Evolutionary conservation across 805 yeast genomes (phyloP).

Genomic region (Myxozyma mucilagina): DNA sequence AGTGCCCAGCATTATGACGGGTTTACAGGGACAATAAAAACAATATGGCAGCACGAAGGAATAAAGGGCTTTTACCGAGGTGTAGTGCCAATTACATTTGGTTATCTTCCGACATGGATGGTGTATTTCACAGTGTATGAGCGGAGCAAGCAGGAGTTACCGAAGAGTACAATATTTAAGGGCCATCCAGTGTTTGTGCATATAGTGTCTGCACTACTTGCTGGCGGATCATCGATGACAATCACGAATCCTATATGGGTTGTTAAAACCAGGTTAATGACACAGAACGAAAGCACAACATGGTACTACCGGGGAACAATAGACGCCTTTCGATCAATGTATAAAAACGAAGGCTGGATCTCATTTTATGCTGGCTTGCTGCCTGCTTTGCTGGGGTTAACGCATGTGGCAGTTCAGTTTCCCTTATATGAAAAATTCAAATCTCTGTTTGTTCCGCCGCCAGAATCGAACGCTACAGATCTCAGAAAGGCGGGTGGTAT

Average conservation of each 20-base stretch:
- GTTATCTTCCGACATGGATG: conserved; percentile 97
- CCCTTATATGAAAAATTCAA: conserved; percentile 88
- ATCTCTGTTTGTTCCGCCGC: conserved; percentile 45
- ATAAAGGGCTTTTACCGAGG: conserved; percentile 83
- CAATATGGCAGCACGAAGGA: conserved; percentile 77
- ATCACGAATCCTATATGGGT: conserved; percentile 96
- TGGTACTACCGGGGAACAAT: conserved; percentile 69
- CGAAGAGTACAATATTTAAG: conserved; percentile 35
- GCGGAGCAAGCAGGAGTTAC: conserved; percentile 60
- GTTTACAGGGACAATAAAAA: conserved; percentile 50
- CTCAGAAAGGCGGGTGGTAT: conserved; percentile 44
- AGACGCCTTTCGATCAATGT: conserved; percentile 82
- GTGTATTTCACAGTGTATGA: conserved; percentile 91
- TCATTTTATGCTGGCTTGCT: conserved; percentile 87
- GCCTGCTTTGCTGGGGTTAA: conserved; percentile 84
- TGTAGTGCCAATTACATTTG: conserved; percentile 83
- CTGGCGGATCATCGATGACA: conserved; percentile 82
- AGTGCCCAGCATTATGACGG: conserved; percentile 17
- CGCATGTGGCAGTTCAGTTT: conserved; percentile 94
- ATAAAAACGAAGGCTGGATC: conserved; percentile 68
- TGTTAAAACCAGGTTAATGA: conserved; percentile 88
- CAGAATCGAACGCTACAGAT: conserved; percentile 31
- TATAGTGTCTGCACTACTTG: conserved; percentile 69
- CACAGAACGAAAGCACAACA: conserved; percentile 38
- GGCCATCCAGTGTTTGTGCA: conserved; percentile 40